Percentiles rank a stretch among this genome's conserved stretches.
phyloP scores from a whole-genome alignment of 2,329 filamentous ascomycete genomes.

The Aureobasidium pullulans region DNA sequence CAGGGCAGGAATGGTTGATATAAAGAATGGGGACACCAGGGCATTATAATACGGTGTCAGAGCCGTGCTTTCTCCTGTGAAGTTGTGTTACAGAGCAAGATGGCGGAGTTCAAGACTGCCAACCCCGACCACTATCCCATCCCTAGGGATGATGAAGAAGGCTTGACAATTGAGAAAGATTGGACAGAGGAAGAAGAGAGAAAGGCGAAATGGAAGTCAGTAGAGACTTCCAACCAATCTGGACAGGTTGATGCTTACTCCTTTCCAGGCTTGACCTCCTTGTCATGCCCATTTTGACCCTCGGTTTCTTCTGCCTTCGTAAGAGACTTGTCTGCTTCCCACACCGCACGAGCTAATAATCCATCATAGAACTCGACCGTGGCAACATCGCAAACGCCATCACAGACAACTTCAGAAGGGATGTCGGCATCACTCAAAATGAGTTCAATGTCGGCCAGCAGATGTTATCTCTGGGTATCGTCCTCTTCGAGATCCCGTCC shows the following conservation, averaged over 20 bases:
- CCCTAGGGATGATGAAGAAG: not conserved
- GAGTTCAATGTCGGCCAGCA: conserved; percentile 30
- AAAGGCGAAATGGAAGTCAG: conserved; percentile 25
- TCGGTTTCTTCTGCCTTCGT: conserved; percentile 29
- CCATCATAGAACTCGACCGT: conserved; percentile 21
- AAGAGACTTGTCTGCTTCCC: not conserved
- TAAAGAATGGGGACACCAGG: not conserved
- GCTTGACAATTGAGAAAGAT: conserved; percentile 13
- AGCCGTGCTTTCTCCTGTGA: no score
- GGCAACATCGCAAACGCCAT: conserved; percentile 28
- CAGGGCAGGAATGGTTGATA: not conserved
- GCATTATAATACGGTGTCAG: no score
- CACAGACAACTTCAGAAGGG: conserved; percentile 26
- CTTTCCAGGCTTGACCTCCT: conserved; percentile 23
- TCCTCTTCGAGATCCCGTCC: conserved; percentile 26
- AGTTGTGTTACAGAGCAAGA: not conserved
- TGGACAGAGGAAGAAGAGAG: conserved; percentile 25
- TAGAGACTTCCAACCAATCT: not conserved
- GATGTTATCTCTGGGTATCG: conserved; percentile 28
- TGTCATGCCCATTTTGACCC: conserved; percentile 27
- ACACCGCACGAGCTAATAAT: not conserved
- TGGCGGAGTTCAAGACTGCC: not conserved
- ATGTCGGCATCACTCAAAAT: conserved; percentile 25
- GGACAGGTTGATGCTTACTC: not conserved
- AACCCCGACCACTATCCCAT: not conserved